phyloP scores from a whole-genome alignment of 2,329 filamentous ascomycete species.

The Ophiostoma angusticollis region DNA sequence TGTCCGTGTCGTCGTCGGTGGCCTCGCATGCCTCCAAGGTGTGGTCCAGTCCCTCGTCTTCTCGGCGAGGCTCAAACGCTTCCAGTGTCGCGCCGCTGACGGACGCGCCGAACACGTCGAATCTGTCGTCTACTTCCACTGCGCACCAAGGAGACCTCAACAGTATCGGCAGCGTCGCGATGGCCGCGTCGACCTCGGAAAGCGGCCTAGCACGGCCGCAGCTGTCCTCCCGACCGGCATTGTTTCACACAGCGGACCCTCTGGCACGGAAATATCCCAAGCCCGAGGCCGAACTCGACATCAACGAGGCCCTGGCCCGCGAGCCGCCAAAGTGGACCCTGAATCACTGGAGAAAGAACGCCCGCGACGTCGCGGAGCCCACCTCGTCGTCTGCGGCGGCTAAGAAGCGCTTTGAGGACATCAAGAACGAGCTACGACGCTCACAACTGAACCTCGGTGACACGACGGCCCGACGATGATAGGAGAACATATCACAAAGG shows the following conservation, averaged over 20 bases:
- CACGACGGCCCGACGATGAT: constrained; percentile 1
- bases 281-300: constrained; percentile 26
- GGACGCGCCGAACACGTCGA: background rate
- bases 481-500: background rate
- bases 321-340: constrained; percentile 28
- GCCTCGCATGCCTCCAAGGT: background rate
- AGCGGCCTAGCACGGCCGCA: background rate
- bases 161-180: background rate
- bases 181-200: constrained; percentile 2
- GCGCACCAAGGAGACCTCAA: background rate
- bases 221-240: background rate
- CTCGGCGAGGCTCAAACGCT: constrained; percentile 12
- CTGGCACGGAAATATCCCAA: constrained; percentile 28
- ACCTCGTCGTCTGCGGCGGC: constrained; percentile 19
- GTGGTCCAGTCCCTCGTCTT: constrained; percentile 9
- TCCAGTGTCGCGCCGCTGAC: constrained; percentile 1
- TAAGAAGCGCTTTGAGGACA: constrained; percentile 28
- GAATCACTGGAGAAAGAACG: constrained; percentile 23
- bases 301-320: constrained; percentile 31
- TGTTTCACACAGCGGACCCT: constrained; percentile 17
- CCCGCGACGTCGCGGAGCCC: constrained; percentile 17
- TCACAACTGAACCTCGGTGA: constrained; percentile 19
- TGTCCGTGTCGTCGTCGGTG: constrained; percentile 5
- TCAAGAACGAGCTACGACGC: constrained; percentile 34
- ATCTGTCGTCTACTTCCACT: background rate